A percentile compares a stretch with the other conserved stretches of the same genome.
Evolutionary conservation across 192 early-diverging fungal genomes (phyloP).

Genomic region (Umbelopsis sp.): DNA sequence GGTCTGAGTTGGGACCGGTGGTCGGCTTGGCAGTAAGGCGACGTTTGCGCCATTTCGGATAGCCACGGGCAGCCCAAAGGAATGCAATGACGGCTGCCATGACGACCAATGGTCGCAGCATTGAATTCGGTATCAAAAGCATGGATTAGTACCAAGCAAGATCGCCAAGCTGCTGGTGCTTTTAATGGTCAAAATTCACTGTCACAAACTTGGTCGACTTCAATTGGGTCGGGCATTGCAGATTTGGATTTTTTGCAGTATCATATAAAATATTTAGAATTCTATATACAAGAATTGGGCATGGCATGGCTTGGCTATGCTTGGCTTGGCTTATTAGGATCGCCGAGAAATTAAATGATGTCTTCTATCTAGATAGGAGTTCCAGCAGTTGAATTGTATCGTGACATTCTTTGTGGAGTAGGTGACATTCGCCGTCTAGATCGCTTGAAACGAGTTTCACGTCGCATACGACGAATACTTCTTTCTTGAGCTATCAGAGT

Average conservation of each 20-base stretch:
- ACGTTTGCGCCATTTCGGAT: conserved; percentile 2
- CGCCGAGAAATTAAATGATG: not conserved
- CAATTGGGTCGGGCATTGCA: too few species aligned
- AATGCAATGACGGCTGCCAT: conserved; percentile 13
- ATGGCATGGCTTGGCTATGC: too few species aligned
- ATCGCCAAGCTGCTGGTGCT: not conserved
- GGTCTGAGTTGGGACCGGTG: not conserved
- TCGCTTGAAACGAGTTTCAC: conserved; percentile 35
- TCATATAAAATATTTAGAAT: too few species aligned
- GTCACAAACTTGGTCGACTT: too few species aligned
- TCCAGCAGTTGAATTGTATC: conserved; percentile 9
- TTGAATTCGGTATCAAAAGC: not conserved
- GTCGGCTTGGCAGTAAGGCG: not conserved
- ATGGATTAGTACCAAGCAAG: not conserved
- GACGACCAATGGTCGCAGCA: not conserved
- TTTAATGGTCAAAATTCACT: too few species aligned
- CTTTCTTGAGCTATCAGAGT: conserved; percentile 58
- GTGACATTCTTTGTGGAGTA: conserved; percentile 13
- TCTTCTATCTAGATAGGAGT: conserved; percentile 14
- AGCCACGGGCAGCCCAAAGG: conserved; percentile 16
- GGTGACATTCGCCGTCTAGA: conserved; percentile 27
- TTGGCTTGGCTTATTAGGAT: conserved; percentile 3
- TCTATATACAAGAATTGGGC: too few species aligned
- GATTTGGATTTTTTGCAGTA: too few species aligned
- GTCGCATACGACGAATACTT: conserved; percentile 43